Evolutionary conservation across 1,284 basidiomycete genomes (phyloP).

Genomic region (Gomphus bonarii): DNA sequence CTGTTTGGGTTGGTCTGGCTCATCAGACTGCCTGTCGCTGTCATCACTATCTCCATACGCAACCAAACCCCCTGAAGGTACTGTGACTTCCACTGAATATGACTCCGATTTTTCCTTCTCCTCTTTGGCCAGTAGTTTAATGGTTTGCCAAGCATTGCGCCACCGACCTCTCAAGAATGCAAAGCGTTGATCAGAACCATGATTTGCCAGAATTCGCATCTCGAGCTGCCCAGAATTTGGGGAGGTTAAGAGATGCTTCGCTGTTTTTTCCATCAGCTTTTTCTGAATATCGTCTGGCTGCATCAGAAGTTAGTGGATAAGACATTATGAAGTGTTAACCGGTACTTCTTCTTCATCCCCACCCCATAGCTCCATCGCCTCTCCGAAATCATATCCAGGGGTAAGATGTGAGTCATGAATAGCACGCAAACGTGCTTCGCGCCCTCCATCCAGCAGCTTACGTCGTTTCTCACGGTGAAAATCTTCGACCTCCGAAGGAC

Average conservation of each 20-base stretch:
- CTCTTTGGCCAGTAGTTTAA: constrained; percentile 33
- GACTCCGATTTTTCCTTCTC: constrained; percentile 19
- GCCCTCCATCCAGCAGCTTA: constrained; percentile 43
- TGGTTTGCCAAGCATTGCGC: constrained; percentile 47
- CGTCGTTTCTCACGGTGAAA: constrained; percentile 57
- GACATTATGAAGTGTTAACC: background rate
- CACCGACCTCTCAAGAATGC: constrained; percentile 72
- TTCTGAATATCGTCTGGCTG: constrained; percentile 60
- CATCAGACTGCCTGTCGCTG: constrained; percentile 15
- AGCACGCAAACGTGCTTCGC: constrained; percentile 55
- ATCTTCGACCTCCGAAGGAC: constrained; percentile 54
- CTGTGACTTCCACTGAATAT: background rate
- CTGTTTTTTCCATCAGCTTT: constrained; percentile 69
- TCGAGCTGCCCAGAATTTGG: constrained; percentile 71
- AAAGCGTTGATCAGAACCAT: constrained; percentile 60
- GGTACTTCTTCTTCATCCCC: constrained; percentile 65
- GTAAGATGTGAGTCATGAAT: constrained; percentile 36
- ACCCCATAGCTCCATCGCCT: constrained; percentile 48
- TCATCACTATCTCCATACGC: constrained; percentile 51
- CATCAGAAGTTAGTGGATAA: background rate
- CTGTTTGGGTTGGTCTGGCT: background rate
- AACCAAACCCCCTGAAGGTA: constrained; percentile 31
- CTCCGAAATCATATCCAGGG: constrained; percentile 16
- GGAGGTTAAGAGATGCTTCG: constrained; percentile 51
- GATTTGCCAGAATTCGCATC: constrained; percentile 80